A percentile compares a stretch with the other conserved stretches of the same genome.
Conservation (phyloP, 2,329 filamentous ascomycete species). For the Pseudogymnoascus sp. region DNA sequence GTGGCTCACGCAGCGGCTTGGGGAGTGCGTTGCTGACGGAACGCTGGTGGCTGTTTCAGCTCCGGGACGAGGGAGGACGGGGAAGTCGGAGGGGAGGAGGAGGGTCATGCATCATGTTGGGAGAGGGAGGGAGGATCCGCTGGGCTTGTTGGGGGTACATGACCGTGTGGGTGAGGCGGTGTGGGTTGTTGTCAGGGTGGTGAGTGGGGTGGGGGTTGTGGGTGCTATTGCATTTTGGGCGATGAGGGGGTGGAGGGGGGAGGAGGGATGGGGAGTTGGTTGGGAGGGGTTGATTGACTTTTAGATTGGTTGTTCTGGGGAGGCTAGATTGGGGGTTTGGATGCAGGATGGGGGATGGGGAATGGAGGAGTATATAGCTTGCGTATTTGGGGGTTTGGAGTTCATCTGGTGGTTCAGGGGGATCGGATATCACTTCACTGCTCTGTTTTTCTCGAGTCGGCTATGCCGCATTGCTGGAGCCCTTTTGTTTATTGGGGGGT, state of each 20-base stretch:
- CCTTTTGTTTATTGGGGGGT: background rate
- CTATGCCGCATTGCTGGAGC: background rate
- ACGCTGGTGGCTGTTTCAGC: conserved; percentile 46
- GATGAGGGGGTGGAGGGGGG: conserved; percentile 24
- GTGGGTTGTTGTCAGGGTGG: conserved; percentile 61
- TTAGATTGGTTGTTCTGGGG: background rate
- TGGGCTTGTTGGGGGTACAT: conserved; percentile 66
- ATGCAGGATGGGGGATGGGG: background rate
- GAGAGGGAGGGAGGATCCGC: conserved; percentile 53
- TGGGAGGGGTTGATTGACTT: conserved; percentile 4
- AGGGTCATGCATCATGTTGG: conserved; percentile 8
- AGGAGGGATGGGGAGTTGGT: conserved; percentile 9
- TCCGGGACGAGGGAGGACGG: conserved; percentile 17
- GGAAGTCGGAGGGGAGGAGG: conserved; percentile 18
- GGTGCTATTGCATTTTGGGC: conserved; percentile 64
- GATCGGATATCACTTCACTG: background rate
- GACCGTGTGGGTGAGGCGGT: conserved; percentile 57
- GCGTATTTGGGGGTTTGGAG: background rate
- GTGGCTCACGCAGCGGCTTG: conserved; percentile 60
- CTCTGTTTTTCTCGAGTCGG: background rate
- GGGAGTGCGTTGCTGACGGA: conserved; percentile 60
- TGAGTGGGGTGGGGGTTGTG: conserved; percentile 66
- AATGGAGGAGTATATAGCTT: background rate
- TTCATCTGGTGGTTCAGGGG: background rate
- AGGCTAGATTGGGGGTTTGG: background rate